Base-by-base conservation (phyloP, 768 basidiomycete species). In the Auricularia sp. region DNA sequence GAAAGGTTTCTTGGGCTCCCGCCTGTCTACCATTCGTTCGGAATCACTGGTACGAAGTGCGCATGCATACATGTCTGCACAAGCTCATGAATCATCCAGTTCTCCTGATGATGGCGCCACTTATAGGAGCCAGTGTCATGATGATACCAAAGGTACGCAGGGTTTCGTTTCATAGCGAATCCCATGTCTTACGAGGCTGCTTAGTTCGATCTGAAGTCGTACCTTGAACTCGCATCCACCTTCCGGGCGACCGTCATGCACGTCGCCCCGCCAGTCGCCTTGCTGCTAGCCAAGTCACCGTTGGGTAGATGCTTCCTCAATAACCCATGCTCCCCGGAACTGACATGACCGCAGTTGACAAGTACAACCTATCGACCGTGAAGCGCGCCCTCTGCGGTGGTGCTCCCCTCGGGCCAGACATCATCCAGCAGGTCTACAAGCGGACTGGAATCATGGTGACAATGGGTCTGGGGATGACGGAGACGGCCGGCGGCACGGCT, bases 391-490 rank as follows among this genome's bases (percentile, higher is more conserved):
- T 84, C 65, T 89, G 84, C 3, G 93, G 90, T 3, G 93, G 91
- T 0, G 93, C 93, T 1, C 93, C 93, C 0, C 75, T 94, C 1
- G 87, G 88, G 0, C 78, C 81, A 1, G 82, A 83, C 2, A 77
- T 94, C 18, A 82, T 83, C 3, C 75, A 78, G 29, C 75, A 82
- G 35, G 82, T 85, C 18, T 69, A 73, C 51, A 65, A 69, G 14
- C 76, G 76, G 1, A 66, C 68, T 21, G 66, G 66, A 1, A 66
- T 71, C 35, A 59, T 69, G 10, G 69, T 73, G 61, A 66, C 66
- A 34, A 68, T 73, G 61, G 72, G 72, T 29, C 18, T 59, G 4
- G 56, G 56, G 8, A 59, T 59, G 56, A 59, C 56, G 14, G 56
- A 59, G 56, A 59, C 56, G 6, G 14, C 29, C 0, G 56, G 56